phyloP scores from a whole-genome alignment of 805 yeast genomes.

The Saccharomycopsis javanensis region DNA sequence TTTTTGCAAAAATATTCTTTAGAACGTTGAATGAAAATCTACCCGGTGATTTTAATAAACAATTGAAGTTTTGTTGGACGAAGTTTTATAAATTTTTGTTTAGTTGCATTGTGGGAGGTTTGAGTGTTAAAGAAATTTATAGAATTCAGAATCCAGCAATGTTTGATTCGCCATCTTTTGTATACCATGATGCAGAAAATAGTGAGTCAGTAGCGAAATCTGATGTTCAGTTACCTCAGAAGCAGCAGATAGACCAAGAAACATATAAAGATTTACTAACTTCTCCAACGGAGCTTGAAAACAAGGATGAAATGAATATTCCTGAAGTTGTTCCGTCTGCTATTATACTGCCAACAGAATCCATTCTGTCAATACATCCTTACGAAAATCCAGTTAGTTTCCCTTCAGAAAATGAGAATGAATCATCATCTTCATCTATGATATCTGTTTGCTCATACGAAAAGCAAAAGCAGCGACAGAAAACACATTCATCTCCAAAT shows the following conservation, averaged over 20 bases:
- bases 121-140: conserved; percentile 1
- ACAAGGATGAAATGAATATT: not conserved
- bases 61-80: conserved; percentile 14
- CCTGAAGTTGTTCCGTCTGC: not conserved
- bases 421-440: not conserved
- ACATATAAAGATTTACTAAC: not conserved
- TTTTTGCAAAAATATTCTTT: conserved; percentile 16
- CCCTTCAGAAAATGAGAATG: not conserved
- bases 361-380: not conserved
- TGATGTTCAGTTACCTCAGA: not conserved
- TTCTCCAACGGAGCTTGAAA: not conserved
- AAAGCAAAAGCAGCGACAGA: not conserved
- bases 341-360: not conserved
- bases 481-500: not conserved
- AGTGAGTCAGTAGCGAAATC: too few relatives aligned
- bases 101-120: conserved; percentile 19
- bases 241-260: not conserved
- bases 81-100: conserved; percentile 17
- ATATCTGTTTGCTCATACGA: not conserved
- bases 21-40: conserved; percentile 18
- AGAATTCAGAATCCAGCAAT: not conserved
- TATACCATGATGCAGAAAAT: not conserved
- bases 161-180: not conserved
- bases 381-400: not conserved
- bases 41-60: conserved; percentile 12